phyloP scores from a whole-genome alignment of 2,329 filamentous ascomycete genomes.

The Trichoderma guizhouense region DNA sequence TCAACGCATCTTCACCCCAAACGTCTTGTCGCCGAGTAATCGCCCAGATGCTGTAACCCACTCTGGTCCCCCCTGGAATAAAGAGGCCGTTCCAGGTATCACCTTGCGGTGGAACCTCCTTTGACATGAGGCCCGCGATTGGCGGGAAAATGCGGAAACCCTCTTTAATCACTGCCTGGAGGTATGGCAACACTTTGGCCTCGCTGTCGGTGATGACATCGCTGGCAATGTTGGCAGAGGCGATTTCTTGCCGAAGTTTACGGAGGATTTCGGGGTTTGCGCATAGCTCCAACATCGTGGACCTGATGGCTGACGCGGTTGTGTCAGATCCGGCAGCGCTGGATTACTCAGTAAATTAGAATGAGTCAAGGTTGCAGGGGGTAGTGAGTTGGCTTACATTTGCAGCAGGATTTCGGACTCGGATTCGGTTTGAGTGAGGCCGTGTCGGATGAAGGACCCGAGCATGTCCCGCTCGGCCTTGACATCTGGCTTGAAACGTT shows the following conservation, averaged over 20 bases:
- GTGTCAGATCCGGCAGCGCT: conserved; percentile 56
- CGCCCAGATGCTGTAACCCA: conserved; percentile 36
- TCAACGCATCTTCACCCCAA: conserved; percentile 34
- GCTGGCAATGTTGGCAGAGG: conserved; percentile 17
- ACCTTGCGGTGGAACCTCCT: conserved; percentile 31
- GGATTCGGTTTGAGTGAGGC: conserved; percentile 36
- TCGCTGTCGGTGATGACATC: conserved; percentile 32
- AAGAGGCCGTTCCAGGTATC: conserved; percentile 32
- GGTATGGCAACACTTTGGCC: conserved; percentile 39
- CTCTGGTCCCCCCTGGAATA: conserved; percentile 33
- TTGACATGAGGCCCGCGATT: conserved; percentile 36
- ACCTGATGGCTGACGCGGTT: conserved; percentile 52
- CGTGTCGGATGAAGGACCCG: conserved; percentile 40
- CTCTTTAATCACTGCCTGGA: conserved; percentile 51
- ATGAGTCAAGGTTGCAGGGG: background rate
- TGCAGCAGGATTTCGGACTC: conserved; percentile 45
- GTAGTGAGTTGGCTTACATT: conserved; percentile 25
- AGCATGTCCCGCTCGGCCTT: conserved; percentile 51
- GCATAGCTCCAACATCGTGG: conserved; percentile 50
- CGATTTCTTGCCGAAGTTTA: conserved; percentile 39
- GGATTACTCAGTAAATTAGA: background rate
- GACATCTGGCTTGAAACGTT: conserved; percentile 43
- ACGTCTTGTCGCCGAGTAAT: conserved; percentile 33
- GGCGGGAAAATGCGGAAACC: conserved; percentile 39
- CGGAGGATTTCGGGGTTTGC: conserved; percentile 46